These are phyloP conservation scores for Neurospora pannonica DNA, from an alignment of 495 filamentous ascomycete genomes.

Conservation along the genomic window DNA sequence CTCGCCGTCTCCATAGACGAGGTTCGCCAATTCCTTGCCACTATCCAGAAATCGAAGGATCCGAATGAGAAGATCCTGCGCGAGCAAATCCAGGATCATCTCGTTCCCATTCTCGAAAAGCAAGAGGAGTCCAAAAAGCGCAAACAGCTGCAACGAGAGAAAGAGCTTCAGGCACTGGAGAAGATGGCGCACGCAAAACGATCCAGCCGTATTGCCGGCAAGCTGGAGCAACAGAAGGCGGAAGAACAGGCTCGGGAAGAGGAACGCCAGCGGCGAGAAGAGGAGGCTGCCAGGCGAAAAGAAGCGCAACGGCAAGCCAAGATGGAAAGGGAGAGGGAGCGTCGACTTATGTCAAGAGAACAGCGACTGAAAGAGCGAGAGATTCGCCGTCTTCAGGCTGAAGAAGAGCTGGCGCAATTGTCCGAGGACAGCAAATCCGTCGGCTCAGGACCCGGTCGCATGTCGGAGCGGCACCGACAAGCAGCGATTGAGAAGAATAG, in stretches of 20 bases:
- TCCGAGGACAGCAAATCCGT: slow-evolving; percentile 66
- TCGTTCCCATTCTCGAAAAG: slow-evolving; percentile 75
- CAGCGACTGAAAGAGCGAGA: slow-evolving; percentile 77
- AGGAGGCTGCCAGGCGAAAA: slow-evolving; percentile 56
- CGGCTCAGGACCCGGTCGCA: slow-evolving; percentile 50
- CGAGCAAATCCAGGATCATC: slow-evolving; percentile 57
- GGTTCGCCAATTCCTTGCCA: slow-evolving; percentile 60
- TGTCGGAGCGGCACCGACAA: slow-evolving; percentile 70
- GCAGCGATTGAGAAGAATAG: slow-evolving; percentile 68
- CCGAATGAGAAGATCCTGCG: slow-evolving; percentile 71
- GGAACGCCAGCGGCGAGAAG: slow-evolving; percentile 56
- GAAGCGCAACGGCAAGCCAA: slow-evolving; percentile 62
- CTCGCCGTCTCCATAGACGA: slow-evolving; percentile 71
- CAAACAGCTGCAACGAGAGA: slow-evolving; percentile 60
- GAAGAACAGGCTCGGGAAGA: slow-evolving; percentile 64
- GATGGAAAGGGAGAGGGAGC: slow-evolving; percentile 60
- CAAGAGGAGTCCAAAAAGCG: slow-evolving; percentile 66
- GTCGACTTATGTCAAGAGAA: slow-evolving; percentile 75
- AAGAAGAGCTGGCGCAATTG: slow-evolving; percentile 71
- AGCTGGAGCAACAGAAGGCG: slow-evolving; percentile 64
- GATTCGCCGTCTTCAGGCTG: slow-evolving; percentile 65
- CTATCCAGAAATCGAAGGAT: slow-evolving; percentile 64
- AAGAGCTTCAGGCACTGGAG: slow-evolving; percentile 68
- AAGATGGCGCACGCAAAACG: slow-evolving; percentile 88
- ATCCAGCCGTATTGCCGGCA: slow-evolving; percentile 77